Evolutionary conservation across 768 basidiomycete genomes (phyloP), one percentile per base, ranked within the genome.

Genomic region (Boletus vinaceobasis): DNA sequence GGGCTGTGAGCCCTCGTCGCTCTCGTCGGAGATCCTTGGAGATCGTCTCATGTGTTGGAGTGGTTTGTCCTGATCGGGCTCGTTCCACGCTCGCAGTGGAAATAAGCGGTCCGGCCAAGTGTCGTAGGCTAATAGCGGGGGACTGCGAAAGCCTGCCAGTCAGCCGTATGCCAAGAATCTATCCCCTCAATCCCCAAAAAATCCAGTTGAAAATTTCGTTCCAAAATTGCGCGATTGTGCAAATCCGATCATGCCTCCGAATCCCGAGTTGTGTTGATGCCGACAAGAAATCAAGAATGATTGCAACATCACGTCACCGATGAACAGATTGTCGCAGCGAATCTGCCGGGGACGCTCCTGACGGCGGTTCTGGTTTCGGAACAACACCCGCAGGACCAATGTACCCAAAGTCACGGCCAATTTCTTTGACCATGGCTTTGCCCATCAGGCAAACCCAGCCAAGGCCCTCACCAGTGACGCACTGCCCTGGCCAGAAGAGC

Each of bases 371-470:
- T 7, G 86, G 85, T 63, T 86, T 87, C 14, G 82, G 84, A 33
- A 90, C 81, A n/a, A 86, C 82, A 17, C 88, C 88, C 19, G 83
- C 80, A 17, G 88, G 69, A 31, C 89, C 87, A 53, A 73, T 75
- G 73, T 91, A 92, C 11, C 85, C 87, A 70, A 86, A 84, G 33
- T 83, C 78, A 63, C 83, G 84, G 58, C 88, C 88, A 62, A 88
- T 87, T 64, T 92, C 90, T 61, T 80, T 83, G 65, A 92, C 82
- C 90, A 92, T 92, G 38, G 88, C 85, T 66, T 86, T 88, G 61
- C 88, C 89, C 83, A 92, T 86, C 29, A 87, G 75, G 68, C 89
- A 91, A n/a, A 90, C 83, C 90, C 90, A 92, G 21, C 86, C 90
- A 31, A 92, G 76, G 46, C 90, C 90, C 68, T 89, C 86, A 40